Conservation (phyloP, 2,329 filamentous ascomycete genomes). For the Calonectria naviculata region DNA sequence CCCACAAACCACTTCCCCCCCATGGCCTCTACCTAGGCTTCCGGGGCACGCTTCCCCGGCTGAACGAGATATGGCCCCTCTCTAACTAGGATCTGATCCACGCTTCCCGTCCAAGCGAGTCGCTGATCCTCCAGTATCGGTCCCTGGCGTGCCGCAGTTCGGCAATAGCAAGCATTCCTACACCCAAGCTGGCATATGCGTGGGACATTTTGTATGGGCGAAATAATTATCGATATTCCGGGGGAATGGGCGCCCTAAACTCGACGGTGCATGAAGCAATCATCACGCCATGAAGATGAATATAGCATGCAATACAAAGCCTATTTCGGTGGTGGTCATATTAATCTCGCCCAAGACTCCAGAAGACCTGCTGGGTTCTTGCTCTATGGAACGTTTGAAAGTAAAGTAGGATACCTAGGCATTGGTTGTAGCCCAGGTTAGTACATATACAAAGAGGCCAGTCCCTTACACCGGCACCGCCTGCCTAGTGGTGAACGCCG, state of each 20-base stretch:
- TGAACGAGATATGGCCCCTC: slow-evolving; percentile 4
- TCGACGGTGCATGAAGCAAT: neutral
- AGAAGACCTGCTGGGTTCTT: neutral
- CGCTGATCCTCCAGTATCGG: slow-evolving; percentile 1
- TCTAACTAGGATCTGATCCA: slow-evolving; percentile 9
- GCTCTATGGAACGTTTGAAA: neutral
- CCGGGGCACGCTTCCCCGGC: neutral
- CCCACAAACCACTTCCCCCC: neutral
- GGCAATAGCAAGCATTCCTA: slow-evolving; percentile 7
- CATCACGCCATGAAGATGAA: neutral
- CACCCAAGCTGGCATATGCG: neutral
- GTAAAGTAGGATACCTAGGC: neutral
- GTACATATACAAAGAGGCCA: slow-evolving; percentile 24
- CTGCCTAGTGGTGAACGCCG: slow-evolving; percentile 26
- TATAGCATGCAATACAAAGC: neutral
- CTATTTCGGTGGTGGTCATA: neutral
- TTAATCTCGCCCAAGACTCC: neutral
- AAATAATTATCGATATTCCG: neutral
- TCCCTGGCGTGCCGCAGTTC: slow-evolving; percentile 14
- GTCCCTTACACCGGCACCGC: neutral
- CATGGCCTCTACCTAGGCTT: neutral
- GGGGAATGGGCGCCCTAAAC: neutral
- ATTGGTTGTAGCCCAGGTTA: neutral
- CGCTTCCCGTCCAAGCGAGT: slow-evolving; percentile 15
- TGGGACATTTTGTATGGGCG: neutral